Evolutionary conservation across 78 protist species (phyloP).

Genomic region (Abeoforma whisleri): DNA sequence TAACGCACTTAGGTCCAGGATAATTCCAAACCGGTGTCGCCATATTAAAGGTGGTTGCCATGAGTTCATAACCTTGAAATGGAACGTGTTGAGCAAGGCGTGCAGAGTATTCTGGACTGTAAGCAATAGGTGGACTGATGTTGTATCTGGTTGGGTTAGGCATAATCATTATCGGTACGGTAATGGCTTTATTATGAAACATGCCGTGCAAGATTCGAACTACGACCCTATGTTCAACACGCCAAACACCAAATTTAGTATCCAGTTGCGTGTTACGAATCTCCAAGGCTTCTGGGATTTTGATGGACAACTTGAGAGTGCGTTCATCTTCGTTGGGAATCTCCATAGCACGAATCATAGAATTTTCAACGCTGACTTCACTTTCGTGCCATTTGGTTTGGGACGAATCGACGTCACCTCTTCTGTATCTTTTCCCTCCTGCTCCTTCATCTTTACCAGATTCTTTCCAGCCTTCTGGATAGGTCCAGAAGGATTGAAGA

Average conservation of each 20-base stretch:
- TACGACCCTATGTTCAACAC: not conserved
- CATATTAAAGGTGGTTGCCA: too few relatives aligned
- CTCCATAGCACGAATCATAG: not conserved
- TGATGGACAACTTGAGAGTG: not conserved
- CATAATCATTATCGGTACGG: not conserved
- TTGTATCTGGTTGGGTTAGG: not conserved
- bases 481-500: too few relatives aligned
- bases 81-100: not conserved
- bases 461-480: too few relatives aligned
- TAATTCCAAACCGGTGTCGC: not conserved
- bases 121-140: not conserved
- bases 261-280: not conserved
- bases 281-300: not conserved
- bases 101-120: not conserved
- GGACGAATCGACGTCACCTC: too few relatives aligned
- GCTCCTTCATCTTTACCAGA: too few relatives aligned
- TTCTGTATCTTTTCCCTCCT: too few relatives aligned
- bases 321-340: not conserved
- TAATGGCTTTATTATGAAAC: not conserved
- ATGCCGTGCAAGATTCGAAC: not conserved
- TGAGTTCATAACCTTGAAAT: too few relatives aligned
- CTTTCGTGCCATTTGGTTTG: too few relatives aligned
- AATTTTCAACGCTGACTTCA: too few relatives aligned
- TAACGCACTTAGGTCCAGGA: not conserved
- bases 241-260: not conserved